Evolutionary conservation across 495 filamentous ascomycete species (phyloP), one percentile per base, ranked within the genome.

Genomic region (Aspergillus avenaceus): DNA sequence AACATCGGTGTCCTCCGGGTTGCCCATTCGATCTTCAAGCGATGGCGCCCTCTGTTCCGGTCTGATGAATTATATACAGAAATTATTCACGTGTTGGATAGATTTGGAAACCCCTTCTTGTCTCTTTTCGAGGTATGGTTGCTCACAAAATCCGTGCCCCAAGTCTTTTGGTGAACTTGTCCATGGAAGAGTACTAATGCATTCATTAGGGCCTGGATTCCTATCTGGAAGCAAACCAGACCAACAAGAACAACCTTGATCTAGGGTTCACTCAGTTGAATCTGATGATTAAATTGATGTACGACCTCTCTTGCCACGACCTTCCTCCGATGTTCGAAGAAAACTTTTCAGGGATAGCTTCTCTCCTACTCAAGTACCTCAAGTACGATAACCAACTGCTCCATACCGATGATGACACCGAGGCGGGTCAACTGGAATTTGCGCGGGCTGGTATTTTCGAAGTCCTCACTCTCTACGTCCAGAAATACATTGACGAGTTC

Each of bases 1-100:
- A 97, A 96, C 66, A 91, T 90, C 63, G 95, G 95, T 52, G 91
- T 99, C 9, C 74, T 99, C 49, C 88, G 92, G 69, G 95, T 99
- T 34, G 95, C 95, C 37, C 95, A 99, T 70, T 96, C 92, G 5
- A 97, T 99, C 58, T 99, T 97, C 77, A 88, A 86, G 69, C 77
- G 93, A 52, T 99, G 95, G 95, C 80, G 91, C 47, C 95, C 93
- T 18, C 75, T 97, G 9, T 96, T 92, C 70, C 80, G 87, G 32
- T 95, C 91, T 36, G 90, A 97, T 64, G 86, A 82, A 8, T 80
- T 99, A 8, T 97, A 88, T 69, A 85, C 78, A 6, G 95, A 99
- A 64, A 90, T 99, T 63, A 89, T 93, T 65, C 95, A 97, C 65
- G 95, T 99, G 32, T 79, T 97, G 23, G 69, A 68, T 37, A 88